Evolutionary conservation across 1,284 basidiomycete genomes (phyloP), one percentile per base, ranked within the genome.

Genomic region (Mycosarcoma mackinlayi): DNA sequence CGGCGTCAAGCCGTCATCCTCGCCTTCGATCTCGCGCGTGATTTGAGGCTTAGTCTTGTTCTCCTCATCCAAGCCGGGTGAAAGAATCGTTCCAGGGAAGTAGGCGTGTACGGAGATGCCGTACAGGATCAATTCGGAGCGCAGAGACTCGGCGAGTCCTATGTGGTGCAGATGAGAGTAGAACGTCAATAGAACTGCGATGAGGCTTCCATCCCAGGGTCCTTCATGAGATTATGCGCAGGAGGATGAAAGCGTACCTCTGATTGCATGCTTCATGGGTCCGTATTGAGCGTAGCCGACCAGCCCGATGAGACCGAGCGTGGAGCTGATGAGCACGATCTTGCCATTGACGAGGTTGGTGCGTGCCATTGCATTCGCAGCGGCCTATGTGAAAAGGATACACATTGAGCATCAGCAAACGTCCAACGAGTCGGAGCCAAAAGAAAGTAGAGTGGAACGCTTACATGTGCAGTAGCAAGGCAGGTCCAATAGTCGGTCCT

Each of bases 111-210:
- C 88, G 40, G 86, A 85, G 79, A 94, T 91, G 51, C 86, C 87
- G 79, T 93, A 92, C 1, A 96, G 85, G 59, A 89, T 84, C 50
- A 94, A 85, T 80, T 98, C 94, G 41, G 88, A 90, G 14, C 91
- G 89, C 18, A 98, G 86, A 0, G 89, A 87, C 74, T 98, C 94
- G 10, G 92, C 92, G 1, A 97, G 87, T 30, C 91, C 92, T 92
- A 38, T 6, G 8, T 30, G 8, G 13, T 16, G 34, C 34, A 3
- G 11, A 39, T 18, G 42, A n/a, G 14, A 16, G 14, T 6, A 21
- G n/a, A 54, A 24, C 11, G 33, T n/a, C 14, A 28, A 23, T 9
- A 23, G 40, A n/a, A 6, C 16, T 24, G 14, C 19, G 51, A 13
- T 23, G n/a, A 21, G 28, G 21, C 27, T 10, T n/a, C n/a, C n/a